Conservation (phyloP, 352 stramenopile genomes). For the Halophytophthora polymorphica region DNA sequence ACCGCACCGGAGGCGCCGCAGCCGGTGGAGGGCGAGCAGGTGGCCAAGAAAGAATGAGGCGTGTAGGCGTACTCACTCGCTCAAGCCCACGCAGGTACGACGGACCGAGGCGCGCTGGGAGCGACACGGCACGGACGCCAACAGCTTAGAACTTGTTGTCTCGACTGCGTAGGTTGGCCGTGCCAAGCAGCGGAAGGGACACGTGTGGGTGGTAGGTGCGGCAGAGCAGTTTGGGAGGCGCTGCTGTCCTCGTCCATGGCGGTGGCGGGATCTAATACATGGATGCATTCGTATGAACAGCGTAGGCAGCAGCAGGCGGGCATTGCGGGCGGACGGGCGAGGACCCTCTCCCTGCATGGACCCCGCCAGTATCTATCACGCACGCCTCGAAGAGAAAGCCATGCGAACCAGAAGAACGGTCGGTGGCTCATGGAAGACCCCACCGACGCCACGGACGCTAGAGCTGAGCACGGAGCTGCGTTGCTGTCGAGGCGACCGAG, state of each 20-base stretch:
- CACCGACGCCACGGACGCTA: too few species aligned
- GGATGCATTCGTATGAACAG: constrained; percentile 19
- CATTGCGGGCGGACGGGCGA: too few species aligned
- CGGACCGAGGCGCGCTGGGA: neutral
- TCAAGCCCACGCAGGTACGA: neutral
- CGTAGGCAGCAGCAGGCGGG: neutral
- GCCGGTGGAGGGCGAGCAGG: constrained; percentile 9
- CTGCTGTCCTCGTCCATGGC: too few species aligned
- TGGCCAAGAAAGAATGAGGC: constrained; percentile 28
- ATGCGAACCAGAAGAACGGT: too few species aligned
- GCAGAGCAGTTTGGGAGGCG: neutral
- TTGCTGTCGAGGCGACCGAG: too few species aligned
- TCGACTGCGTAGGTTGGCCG: constrained; percentile 18
- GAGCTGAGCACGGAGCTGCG: too few species aligned
- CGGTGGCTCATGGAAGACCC: too few species aligned
- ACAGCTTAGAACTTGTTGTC: constrained; percentile 24
- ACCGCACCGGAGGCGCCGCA: constrained; percentile 8
- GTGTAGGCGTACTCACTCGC: constrained; percentile 3
- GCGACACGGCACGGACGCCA: neutral
- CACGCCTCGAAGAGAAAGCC: too few species aligned
- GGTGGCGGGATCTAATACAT: constrained; percentile 26
- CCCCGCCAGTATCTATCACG: too few species aligned
- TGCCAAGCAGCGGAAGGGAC: neutral
- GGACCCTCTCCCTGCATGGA: too few species aligned
- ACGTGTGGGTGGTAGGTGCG: constrained; percentile 5